Base-by-base conservation (phyloP, 495 filamentous ascomycete genomes). In the Penicillium salamii region DNA sequence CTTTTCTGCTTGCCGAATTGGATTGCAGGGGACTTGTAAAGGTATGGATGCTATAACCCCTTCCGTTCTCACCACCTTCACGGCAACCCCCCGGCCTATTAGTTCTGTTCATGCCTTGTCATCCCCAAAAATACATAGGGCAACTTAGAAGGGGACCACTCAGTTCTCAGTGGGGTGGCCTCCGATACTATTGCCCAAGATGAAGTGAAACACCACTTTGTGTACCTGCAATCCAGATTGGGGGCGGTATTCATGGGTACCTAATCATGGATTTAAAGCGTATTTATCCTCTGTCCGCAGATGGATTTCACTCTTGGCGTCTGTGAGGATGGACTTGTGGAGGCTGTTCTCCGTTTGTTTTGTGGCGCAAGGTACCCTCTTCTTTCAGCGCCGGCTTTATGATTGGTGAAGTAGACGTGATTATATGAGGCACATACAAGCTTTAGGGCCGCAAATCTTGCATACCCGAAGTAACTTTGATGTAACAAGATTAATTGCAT, bases 101-200 rank as follows among this genome's bases (percentile, higher is more conserved):
- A n/a, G n/a, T n/a, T n/a, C n/a, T n/a, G n/a, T n/a, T n/a, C n/a
- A n/a, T n/a, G n/a, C n/a, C n/a, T n/a, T n/a, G n/a, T n/a, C n/a
- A n/a, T n/a, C n/a, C n/a, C n/a, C n/a, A n/a, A n/a, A n/a, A n/a
- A n/a, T n/a, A n/a, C n/a, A 20, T 7, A 15, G 88, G 90, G 87
- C 78, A 88, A 81, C 70, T 45, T 87, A 96, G 91, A 96, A 96
- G 86, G 88, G 84, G 85, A 74, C 85, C 78, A 76, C 66, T 72
- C 77, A 75, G 58, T 54, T 72, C 65, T 64, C 50, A 65, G 69
- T 78, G 71, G 50, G 50, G 77, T 79, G 80, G 80, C 74, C 81
- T 86, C 79, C 88, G 90, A 96, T 96, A 95, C 90, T 87, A 87
- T 74, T 89, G 82, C 86, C 90, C 89, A 63, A 96, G 65, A 96